phyloP scores from a whole-genome alignment of 78 protist species.

The Capsaspora owczarzaki region DNA sequence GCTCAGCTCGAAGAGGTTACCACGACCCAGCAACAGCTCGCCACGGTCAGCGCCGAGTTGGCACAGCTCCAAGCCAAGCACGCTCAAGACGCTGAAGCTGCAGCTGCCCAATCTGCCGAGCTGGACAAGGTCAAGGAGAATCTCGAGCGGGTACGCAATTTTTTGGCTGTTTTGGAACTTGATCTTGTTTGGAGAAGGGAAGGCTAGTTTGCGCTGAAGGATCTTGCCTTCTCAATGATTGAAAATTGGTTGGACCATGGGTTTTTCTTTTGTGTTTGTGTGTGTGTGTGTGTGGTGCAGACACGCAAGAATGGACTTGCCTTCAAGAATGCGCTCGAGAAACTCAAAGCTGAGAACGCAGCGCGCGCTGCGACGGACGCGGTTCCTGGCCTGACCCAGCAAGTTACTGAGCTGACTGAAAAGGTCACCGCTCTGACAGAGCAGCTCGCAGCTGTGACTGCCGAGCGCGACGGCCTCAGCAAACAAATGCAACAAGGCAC shows the following conservation, averaged over 20 bases:
- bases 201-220: neutral
- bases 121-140: too few relatives aligned
- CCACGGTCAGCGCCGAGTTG: neutral
- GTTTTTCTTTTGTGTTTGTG: too few relatives aligned
- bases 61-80: neutral
- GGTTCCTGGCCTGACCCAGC: neutral
- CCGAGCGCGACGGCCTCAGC: neutral
- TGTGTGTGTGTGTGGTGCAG: neutral
- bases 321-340: neutral
- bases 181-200: too few relatives aligned
- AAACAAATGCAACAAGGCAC: neutral
- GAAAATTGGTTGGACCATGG: too few relatives aligned
- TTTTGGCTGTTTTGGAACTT: too few relatives aligned
- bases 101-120: neutral
- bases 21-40: neutral
- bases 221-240: too few relatives aligned
- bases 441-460: neutral
- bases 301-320: neutral
- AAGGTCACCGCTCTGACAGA: neutral
- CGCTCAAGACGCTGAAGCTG: neutral
- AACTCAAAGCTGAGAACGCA: neutral
- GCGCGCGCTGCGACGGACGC: neutral
- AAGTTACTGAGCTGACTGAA: neutral
- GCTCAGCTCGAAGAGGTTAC: neutral
- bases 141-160: too few relatives aligned